Conservation (phyloP, 1,284 basidiomycete species). For the Vanrija humicola region DNA sequence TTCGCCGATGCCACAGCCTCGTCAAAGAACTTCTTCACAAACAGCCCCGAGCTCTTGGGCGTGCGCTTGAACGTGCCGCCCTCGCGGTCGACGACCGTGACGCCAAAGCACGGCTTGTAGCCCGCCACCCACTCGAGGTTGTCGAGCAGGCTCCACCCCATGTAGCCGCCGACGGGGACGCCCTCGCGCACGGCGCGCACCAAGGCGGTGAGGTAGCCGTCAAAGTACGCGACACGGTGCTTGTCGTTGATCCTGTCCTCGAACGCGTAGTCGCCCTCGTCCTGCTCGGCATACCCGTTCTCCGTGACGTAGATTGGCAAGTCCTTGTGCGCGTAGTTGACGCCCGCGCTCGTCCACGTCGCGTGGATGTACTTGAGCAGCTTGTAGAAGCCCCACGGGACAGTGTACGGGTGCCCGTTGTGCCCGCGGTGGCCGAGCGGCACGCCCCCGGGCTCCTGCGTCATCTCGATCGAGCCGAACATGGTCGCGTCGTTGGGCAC, state of each 20-base stretch:
- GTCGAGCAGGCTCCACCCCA: constrained; percentile 33
- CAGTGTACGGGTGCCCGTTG: constrained; percentile 28
- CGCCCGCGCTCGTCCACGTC: not conserved
- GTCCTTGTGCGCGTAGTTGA: not conserved
- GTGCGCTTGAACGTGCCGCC: constrained; percentile 25
- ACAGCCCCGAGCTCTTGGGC: constrained; percentile 23
- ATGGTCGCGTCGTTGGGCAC: constrained; percentile 3
- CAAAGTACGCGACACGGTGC: constrained; percentile 24
- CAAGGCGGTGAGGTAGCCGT: constrained; percentile 24
- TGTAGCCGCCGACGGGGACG: constrained; percentile 22
- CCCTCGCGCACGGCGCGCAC: constrained; percentile 25
- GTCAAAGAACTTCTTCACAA: constrained; percentile 16
- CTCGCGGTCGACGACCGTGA: not conserved
- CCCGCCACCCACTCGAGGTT: constrained; percentile 1
- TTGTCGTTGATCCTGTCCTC: constrained; percentile 21
- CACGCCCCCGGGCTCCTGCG: constrained; percentile 21
- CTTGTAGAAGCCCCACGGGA: constrained; percentile 17
- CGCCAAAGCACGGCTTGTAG: not conserved
- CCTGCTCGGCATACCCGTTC: not conserved
- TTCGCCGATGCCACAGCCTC: not conserved
- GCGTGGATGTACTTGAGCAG: constrained; percentile 7
- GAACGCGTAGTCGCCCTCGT: constrained; percentile 1
- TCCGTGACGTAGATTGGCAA: constrained; percentile 21
- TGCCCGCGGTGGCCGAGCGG: constrained; percentile 23
- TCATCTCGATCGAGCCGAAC: constrained; percentile 17